A percentile compares a stretch with the other conserved stretches of the same genome.
Evolutionary conservation across 345 rosid species (phyloP).

Genomic region (Bruguiera gymnorhiza): DNA sequence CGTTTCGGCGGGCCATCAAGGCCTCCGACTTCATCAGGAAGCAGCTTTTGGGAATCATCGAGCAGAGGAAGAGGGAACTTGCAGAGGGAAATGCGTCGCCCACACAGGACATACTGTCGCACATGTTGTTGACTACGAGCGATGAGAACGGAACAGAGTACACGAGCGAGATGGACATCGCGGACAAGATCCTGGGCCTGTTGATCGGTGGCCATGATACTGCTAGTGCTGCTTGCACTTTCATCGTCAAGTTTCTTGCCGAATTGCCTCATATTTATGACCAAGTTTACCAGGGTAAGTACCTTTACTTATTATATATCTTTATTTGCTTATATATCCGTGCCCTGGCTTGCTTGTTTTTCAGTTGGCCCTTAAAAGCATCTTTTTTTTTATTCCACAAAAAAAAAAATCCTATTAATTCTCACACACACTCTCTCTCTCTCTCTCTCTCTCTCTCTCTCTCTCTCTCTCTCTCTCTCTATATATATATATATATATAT

Average conservation of each 20-base stretch:
- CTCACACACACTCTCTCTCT: too few species aligned
- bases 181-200: conserved; percentile 38
- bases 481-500: too few species aligned
- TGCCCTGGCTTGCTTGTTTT: too few species aligned
- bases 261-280: conserved; percentile 34
- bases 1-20: conserved; percentile 25
- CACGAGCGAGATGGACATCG: conserved; percentile 36
- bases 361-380: too few species aligned
- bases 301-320: too few species aligned
- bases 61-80: conserved; percentile 27
- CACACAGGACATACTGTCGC: conserved; percentile 34
- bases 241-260: conserved; percentile 37
- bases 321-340: too few species aligned
- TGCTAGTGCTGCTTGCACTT: conserved; percentile 40
- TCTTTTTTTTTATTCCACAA: too few species aligned
- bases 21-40: conserved; percentile 33
- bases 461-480: too few species aligned
- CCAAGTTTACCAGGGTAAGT: conserved; percentile 29
- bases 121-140: conserved; percentile 20
- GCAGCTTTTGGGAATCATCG: conserved; percentile 31
- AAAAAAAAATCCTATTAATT: too few species aligned
- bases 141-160: conserved; percentile 30
- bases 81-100: conserved; percentile 20
- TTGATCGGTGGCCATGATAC: conserved; percentile 43
- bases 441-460: too few species aligned